These are phyloP conservation scores for Ilex asprella DNA, from an alignment of 257 asterid genomes.

Conservation along the genomic window DNA sequence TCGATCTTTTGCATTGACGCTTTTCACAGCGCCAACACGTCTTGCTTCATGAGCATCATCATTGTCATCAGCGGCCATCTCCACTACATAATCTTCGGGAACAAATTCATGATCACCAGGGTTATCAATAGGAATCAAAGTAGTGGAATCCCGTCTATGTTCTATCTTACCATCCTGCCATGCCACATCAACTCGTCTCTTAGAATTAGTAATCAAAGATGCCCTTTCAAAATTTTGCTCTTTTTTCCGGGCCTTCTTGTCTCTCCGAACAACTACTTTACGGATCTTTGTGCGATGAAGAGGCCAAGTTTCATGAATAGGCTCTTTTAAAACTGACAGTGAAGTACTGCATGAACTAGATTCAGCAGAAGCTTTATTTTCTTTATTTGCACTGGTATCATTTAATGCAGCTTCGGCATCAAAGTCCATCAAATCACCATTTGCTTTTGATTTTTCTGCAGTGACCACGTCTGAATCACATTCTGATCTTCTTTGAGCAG, in stretches of 20 bases:
- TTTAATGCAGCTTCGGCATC: constrained; percentile 34
- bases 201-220: constrained; percentile 56
- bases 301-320: constrained; percentile 60
- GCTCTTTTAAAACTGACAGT: constrained; percentile 39
- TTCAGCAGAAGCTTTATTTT: constrained; percentile 32
- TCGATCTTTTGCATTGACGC: constrained; percentile 82
- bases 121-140: constrained; percentile 80
- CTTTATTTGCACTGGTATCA: constrained; percentile 25
- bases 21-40: constrained; percentile 86
- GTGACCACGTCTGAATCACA: constrained; percentile 54
- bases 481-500: constrained; percentile 54
- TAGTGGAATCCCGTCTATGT: constrained; percentile 51
- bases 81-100: constrained; percentile 94
- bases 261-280: constrained; percentile 71
- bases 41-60: constrained; percentile 54
- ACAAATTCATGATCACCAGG: constrained; percentile 99
- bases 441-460: constrained; percentile 35
- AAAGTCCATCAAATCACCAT: constrained; percentile 29
- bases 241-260: constrained; percentile 74
- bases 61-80: constrained; percentile 75
- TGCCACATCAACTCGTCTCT: constrained; percentile 68
- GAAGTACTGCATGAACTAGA: constrained; percentile 40
- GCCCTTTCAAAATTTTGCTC: constrained; percentile 87
- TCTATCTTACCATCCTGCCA: constrained; percentile 94
- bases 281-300: constrained; percentile 82